Evolutionary conservation across 176 grass and related monocot genomes (phyloP), one percentile per base, ranked within the genome.

Genomic region (Pontederia crassipes): DNA sequence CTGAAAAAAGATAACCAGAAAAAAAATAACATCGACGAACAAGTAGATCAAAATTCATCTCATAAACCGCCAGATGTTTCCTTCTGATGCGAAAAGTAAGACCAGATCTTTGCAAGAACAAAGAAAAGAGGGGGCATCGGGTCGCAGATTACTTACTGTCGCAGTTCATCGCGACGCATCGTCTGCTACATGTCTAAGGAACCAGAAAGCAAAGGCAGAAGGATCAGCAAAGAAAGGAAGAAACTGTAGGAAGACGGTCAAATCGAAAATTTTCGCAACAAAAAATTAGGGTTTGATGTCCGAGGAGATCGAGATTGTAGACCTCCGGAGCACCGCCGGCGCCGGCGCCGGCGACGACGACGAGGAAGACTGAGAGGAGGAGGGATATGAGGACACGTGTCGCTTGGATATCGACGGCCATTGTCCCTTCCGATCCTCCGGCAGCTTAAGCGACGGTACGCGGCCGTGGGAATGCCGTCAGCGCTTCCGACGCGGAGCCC

Each of bases 131-230:
- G 24, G n/a, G 73, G 46, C 16, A 27, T 20, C 28, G 45, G 67
- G 18, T 7, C 54, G 20, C 46, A 62, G 11, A 14, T 9, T 27
- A 75, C 91, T 74, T 57, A 90, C 87, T 59, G 27, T 91, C 74
- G 84, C 84, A 97, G 32, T 85, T 83, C 70, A 85, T 75, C 63
- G 81, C 68, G 14, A 89, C 81, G 62, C 92, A 97, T 28, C 80
- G 78, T 62, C 75, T 77, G 76, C 92, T 91, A 78, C 87, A 40
- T 40, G 32, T 7, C 32, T 40, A 91, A 11, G 28, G 60, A 10
- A 62, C 55, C 80, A 77, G 58, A 52, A 35, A 58, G 18, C 6
- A 40, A 49, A 45, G 50, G 10, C 8, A 12, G 16, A 69, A 65
- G 20, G 7, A 28, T 72, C 11, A 63, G 40, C 35, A 45, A 62